These are phyloP conservation scores for Yamadazyma endophytica DNA, from an alignment of 805 yeast species.

Conservation along the genomic window DNA sequence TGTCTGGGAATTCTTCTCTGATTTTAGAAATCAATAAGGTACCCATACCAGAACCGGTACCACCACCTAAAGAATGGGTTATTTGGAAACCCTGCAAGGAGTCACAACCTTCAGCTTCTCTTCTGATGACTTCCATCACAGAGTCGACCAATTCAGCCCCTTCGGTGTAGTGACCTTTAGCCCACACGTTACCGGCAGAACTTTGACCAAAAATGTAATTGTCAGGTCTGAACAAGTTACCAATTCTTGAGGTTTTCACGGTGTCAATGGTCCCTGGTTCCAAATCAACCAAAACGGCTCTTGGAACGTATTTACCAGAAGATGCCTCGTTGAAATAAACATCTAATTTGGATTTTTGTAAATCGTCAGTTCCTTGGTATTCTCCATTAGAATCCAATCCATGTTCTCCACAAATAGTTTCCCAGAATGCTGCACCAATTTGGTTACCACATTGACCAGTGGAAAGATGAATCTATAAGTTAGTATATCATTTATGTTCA, in stretches of 20 bases:
- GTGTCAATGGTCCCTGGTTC: constrained; percentile 93
- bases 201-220: constrained; percentile 86
- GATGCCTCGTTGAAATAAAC: constrained; percentile 88
- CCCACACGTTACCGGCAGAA: constrained; percentile 96
- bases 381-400: constrained; percentile 74
- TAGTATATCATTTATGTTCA: too few relatives aligned
- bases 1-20: constrained; percentile 89
- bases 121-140: constrained; percentile 83
- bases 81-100: constrained; percentile 94
- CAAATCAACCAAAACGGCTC: constrained; percentile 87
- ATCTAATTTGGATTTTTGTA: constrained; percentile 54
- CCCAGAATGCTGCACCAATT: constrained; percentile 94
- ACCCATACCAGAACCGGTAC: constrained; percentile 97
- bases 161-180: constrained; percentile 94
- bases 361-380: constrained; percentile 50
- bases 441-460: constrained; percentile 99
- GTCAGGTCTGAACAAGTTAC: constrained; percentile 88
- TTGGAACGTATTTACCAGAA: constrained; percentile 86
- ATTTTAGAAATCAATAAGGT: constrained; percentile 79
- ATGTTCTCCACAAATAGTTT: constrained; percentile 85
- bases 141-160: constrained; percentile 93
- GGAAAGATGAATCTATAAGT: constrained; percentile 77
- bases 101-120: constrained; percentile 92
- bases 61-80: constrained; percentile 58
- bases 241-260: constrained; percentile 75